Evolutionary conservation across 345 rosid species (phyloP).

Genomic region (Eutrema heterophyllum): DNA sequence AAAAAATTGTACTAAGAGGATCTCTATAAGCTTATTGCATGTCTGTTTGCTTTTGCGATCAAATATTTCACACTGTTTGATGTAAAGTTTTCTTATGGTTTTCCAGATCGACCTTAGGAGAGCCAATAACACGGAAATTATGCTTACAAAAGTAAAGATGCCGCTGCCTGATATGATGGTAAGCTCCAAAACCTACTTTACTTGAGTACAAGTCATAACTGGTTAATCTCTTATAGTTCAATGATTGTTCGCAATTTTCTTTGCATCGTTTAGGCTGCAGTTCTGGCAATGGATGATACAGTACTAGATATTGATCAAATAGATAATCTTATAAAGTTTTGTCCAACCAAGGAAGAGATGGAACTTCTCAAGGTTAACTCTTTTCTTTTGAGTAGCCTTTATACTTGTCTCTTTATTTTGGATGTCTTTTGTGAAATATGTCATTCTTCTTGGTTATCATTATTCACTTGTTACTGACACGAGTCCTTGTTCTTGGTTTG

Average conservation of each 20-base stretch:
- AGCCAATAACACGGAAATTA: constrained; percentile 98
- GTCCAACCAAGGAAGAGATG: constrained; percentile 99
- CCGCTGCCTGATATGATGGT: constrained; percentile 99
- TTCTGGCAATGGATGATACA: constrained; percentile 90
- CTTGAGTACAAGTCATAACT: background rate
- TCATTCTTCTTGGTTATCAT: constrained; percentile 4
- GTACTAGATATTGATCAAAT: constrained; percentile 94
- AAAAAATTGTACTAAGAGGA: background rate
- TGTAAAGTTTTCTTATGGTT: background rate
- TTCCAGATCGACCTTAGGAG: constrained; percentile 90
- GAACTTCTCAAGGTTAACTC: constrained; percentile 82
- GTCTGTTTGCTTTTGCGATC: background rate
- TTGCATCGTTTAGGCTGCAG: constrained; percentile 68
- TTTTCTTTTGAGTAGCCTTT: constrained; percentile 17
- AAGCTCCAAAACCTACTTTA: constrained; percentile 33
- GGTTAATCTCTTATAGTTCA: background rate
- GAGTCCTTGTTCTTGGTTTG: constrained; percentile 8
- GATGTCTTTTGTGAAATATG: background rate
- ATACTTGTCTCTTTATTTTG: background rate
- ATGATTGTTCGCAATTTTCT: constrained; percentile 9
- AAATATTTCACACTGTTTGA: constrained; percentile 4
- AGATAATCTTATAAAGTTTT: constrained; percentile 95
- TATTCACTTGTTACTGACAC: constrained; percentile 6
- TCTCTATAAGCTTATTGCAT: background rate
- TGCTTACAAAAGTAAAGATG: constrained; percentile 99